Base-by-base conservation (phyloP, 2,329 filamentous ascomycete species). In the Venturia asperata region DNA sequence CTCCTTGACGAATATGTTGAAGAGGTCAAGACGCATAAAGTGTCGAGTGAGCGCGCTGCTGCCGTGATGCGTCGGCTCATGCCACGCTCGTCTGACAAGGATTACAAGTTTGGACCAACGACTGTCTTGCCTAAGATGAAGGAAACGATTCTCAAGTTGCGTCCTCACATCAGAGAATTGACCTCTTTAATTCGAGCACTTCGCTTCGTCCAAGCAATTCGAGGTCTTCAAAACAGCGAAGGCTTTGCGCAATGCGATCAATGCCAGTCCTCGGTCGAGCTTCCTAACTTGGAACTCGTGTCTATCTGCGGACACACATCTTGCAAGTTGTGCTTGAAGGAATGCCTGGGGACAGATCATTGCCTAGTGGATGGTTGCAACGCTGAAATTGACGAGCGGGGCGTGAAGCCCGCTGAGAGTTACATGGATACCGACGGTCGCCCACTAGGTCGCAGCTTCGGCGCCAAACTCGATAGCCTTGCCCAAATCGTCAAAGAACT, bases 401-500 rank as follows among this genome's bases (percentile, higher is more conserved):
- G 24, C 15, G 17, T 34, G 2, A 42, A 45, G 24, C 21, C 60
- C 15, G 39, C n/a, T 3, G 60, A 43, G 19, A 21, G 45, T 15
- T 61, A 42, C 39, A 2, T 61, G 6, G 60, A 45, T 3, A 43
- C 7, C 13, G 60, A 43, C 19, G 4, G 13, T 11, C 10, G n/a
- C 15, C 39, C 42, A 30, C 15, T 17, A 13, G 60, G 42, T 27
- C 37, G 37, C 10, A 61, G 39, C n/a, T 61, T 61, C 39, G 60
- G 60, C 5, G 21, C n/a, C 7, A 75, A 75, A 65, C 61, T 74
- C 13, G 64, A 72, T 30, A 65, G 62, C 0, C 68, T 75, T 17
- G 64, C 63, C 1, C 17, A 67, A 0, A 63, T 77, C 15, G 72
- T 84, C 11, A 70, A 73, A 2, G 62, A 70, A 0, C 79, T 84